Evolutionary conservation across 2,329 filamentous ascomycete species (phyloP).

Genomic region (Calonectria pseudoreteaudii): DNA sequence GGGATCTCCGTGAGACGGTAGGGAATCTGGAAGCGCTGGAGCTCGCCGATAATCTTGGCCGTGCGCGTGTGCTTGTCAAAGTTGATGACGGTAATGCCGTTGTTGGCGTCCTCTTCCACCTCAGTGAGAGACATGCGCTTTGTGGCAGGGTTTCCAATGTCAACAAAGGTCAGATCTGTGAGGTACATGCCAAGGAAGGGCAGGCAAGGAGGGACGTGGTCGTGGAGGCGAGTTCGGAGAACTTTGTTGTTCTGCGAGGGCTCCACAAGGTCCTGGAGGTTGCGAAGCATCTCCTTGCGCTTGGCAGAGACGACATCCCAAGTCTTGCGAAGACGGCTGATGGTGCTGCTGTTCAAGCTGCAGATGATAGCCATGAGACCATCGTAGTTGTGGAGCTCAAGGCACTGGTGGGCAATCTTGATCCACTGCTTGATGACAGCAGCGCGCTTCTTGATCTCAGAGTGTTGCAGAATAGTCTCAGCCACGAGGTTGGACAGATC

Average conservation of each 20-base stretch:
- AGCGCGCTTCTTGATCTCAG: conserved; percentile 94
- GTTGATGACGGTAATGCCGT: conserved; percentile 86
- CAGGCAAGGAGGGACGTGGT: conserved; percentile 90
- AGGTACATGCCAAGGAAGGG: conserved; percentile 97
- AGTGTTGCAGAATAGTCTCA: conserved; percentile 87
- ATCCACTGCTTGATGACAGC: conserved; percentile 97
- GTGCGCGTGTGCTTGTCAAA: conserved; percentile 97
- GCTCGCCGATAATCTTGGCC: conserved; percentile 93
- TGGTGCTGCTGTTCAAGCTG: conserved; percentile 91
- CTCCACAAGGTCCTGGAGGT: conserved; percentile 87
- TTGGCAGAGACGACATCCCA: conserved; percentile 91
- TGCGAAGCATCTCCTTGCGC: conserved; percentile 82
- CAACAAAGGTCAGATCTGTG: conserved; percentile 95
- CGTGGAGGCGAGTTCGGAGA: conserved; percentile 84
- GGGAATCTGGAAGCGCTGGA: conserved; percentile 95
- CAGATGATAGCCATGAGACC: conserved; percentile 97
- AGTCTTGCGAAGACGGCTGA: conserved; percentile 87
- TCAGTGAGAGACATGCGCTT: conserved; percentile 72
- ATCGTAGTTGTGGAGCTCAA: conserved; percentile 95
- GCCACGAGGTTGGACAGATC: conserved; percentile 93
- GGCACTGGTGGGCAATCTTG: conserved; percentile 88
- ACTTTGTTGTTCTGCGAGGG: conserved; percentile 91
- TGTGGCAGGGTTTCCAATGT: conserved; percentile 90
- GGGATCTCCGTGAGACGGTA: conserved; percentile 86
- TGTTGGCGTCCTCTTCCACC: conserved; percentile 71